Base-by-base conservation (phyloP, 805 yeast genomes). In the Yarrowia yakushimensis region DNA sequence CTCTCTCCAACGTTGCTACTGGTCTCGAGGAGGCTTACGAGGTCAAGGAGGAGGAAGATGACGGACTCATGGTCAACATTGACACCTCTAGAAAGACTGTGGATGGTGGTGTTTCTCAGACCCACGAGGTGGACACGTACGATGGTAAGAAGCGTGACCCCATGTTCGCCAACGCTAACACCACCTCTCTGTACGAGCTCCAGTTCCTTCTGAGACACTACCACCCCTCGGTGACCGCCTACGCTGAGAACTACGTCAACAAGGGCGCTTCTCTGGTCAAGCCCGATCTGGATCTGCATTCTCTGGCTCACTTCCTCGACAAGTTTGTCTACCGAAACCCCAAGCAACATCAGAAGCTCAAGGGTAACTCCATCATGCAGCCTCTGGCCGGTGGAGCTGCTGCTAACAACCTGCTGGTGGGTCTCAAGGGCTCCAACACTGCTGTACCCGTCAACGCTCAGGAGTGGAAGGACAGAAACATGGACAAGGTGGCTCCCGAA, bases 321-420 rank as follows among this genome's bases (percentile, higher is more conserved):
- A 84, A 96, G 74, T 94, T 96, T 76, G 97, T 94, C 39, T 94
- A 94, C 78, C 87, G 90, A 76, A 90, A 91, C 73, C 90, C 97
- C 52, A 90, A 90, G 77, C 87, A 84, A 69, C 88, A 87, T 74
- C 79, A 85, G 18, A 73, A 78, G 33, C 77, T 85, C n/a, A 85
- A 88, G 72, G 98, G 98, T 70, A 79, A 87, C 4, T 90, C 97
- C 45, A 92, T 94, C 72, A 94, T 94, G 98, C 99, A 94, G 79
- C 98, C 99, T 57, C 79, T 94, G 67, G 91, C 96, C 46, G 97
- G 97, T 66, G 71, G 71, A 55, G 61, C 61, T 20, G 71, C 66
- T 0, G 83, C 90, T n/a, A 82, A 89, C 13, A 67, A 63, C 20
- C 60, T 60, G 23, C 31, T 67, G 17, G 63, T 63, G 15, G 60